phyloP scores from a whole-genome alignment of 73 alveolate genomes.

The Paramecium sexaurelia region DNA sequence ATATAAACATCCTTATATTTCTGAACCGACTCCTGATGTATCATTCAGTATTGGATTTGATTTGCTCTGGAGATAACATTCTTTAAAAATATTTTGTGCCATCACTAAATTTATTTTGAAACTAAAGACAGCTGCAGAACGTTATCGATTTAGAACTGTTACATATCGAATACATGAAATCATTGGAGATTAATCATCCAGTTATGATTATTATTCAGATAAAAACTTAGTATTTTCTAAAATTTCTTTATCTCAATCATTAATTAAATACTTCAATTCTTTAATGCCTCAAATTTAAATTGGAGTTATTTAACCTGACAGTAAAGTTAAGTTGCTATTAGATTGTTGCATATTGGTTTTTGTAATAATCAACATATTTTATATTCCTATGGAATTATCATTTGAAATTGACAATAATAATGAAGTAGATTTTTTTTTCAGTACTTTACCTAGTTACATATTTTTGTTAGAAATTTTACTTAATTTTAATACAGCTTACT shows the following conservation, averaged over 20 bases:
- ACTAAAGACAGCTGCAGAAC: neutral
- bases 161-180: neutral
- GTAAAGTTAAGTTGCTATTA: neutral
- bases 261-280: neutral
- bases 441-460: conserved; percentile 6
- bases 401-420: neutral
- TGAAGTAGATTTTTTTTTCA: neutral
- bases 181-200: neutral
- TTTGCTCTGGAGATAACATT: neutral
- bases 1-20: neutral
- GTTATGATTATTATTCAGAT: neutral
- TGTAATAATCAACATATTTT: neutral
- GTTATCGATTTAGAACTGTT: neutral
- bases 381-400: conserved; percentile 1
- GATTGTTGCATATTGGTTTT: neutral
- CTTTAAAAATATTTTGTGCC: neutral
- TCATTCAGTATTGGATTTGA: neutral
- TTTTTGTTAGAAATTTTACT: neutral
- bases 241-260: neutral
- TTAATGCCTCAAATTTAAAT: neutral
- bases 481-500: conserved; percentile 12
- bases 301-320: neutral
- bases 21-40: neutral
- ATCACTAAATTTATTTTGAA: neutral
- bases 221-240: neutral